These are phyloP conservation scores for Ustanciosporium gigantosporum DNA, from an alignment of 1,284 basidiomycete species.

Conservation along the genomic window DNA sequence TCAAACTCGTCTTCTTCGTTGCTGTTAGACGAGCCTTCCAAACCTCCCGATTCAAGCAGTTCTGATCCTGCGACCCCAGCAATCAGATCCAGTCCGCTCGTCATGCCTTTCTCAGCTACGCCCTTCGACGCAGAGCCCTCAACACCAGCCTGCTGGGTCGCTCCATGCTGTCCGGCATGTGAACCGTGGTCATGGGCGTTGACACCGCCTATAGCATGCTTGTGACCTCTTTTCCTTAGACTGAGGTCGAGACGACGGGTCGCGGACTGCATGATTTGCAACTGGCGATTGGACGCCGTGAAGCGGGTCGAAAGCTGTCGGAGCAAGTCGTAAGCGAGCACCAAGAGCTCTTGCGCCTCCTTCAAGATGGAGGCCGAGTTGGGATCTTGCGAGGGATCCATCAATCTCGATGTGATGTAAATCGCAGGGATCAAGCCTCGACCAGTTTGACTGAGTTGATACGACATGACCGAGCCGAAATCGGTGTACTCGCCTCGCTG, in stretches of 20 bases:
- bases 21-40: slow-evolving; percentile 17
- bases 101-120: slow-evolving; percentile 7
- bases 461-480: slow-evolving; percentile 42
- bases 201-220: background rate
- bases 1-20: slow-evolving; percentile 29
- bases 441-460: slow-evolving; percentile 35
- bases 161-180: background rate
- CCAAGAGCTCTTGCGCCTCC: slow-evolving; percentile 34
- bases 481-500: slow-evolving; percentile 36
- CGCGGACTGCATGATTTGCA: slow-evolving; percentile 42
- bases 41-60: slow-evolving; percentile 15
- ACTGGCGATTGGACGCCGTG: slow-evolving; percentile 33
- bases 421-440: slow-evolving; percentile 38
- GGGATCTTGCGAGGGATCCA: slow-evolving; percentile 31
- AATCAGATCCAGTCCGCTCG: slow-evolving; percentile 32
- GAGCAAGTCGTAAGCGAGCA: slow-evolving; percentile 36
- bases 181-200: slow-evolving; percentile 4
- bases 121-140: slow-evolving; percentile 1
- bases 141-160: background rate
- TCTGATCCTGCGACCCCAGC: slow-evolving; percentile 37
- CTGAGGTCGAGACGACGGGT: slow-evolving; percentile 34
- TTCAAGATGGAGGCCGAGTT: slow-evolving; percentile 21
- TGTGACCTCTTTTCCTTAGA: slow-evolving; percentile 24
- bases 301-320: slow-evolving; percentile 21
- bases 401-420: slow-evolving; percentile 34